phyloP scores from a whole-genome alignment of 1,139 yeast genomes.

The Sugiyamaella novakii region DNA sequence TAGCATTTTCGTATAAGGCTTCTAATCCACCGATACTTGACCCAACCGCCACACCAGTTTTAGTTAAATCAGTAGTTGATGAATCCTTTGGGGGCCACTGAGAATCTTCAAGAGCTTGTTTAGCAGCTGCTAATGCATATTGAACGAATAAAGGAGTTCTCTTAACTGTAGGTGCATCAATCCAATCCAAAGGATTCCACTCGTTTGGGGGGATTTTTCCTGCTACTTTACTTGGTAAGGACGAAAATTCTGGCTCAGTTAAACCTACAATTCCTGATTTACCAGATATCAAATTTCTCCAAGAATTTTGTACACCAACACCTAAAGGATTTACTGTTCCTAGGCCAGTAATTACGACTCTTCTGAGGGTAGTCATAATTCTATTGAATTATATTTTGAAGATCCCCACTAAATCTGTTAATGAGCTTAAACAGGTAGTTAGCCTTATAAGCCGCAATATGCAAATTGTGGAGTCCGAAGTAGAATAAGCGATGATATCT shows the following conservation, averaged over 20 bases:
- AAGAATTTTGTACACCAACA: slow-evolving; percentile 52
- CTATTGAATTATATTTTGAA: too few relatives aligned
- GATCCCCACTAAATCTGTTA: too few relatives aligned
- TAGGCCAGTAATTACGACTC: slow-evolving; percentile 91
- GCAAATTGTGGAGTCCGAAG: too few relatives aligned
- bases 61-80: slow-evolving; percentile 39
- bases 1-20: slow-evolving; percentile 66
- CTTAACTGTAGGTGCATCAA: slow-evolving; percentile 45
- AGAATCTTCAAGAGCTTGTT: slow-evolving; percentile 75
- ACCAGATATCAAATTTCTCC: slow-evolving; percentile 42
- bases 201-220: slow-evolving; percentile 69
- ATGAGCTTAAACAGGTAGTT: too few relatives aligned
- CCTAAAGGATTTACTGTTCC: slow-evolving; percentile 90
- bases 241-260: slow-evolving; percentile 53
- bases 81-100: slow-evolving; percentile 47
- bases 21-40: slow-evolving; percentile 91
- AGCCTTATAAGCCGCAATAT: too few relatives aligned
- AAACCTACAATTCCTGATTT: slow-evolving; percentile 45
- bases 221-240: slow-evolving; percentile 73
- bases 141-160: slow-evolving; percentile 74
- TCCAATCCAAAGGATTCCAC: slow-evolving; percentile 39
- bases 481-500: too few relatives aligned
- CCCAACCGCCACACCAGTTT: slow-evolving; percentile 79
- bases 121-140: slow-evolving; percentile 74
- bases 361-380: slow-evolving; percentile 29